Base-by-base conservation (phyloP, 805 yeast species). In the Kodamaea restingae region DNA sequence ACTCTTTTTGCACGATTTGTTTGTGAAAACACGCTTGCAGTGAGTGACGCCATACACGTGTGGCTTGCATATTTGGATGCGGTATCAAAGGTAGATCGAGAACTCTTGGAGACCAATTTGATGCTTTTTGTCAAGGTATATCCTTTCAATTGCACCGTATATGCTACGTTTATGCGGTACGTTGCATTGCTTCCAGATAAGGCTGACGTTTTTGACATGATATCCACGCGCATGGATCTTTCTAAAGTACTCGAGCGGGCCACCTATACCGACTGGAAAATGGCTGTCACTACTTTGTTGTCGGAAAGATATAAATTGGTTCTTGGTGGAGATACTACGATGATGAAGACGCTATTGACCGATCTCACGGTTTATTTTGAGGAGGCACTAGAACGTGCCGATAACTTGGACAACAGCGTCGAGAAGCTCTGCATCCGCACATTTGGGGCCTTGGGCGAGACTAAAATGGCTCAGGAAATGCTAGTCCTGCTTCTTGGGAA, bases 401-500 rank as follows among this genome's bases (percentile, higher is more conserved):
- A 32, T 12, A 30, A 37, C 15, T 3, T 17, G 5, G 32, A 38
- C 22, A 35, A 38, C 18, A 12, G 18, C 15, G 27, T 75, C 2
- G 80, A 73, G 43, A 67, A 69, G 43, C 42, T 66, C 7, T 50
- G 67, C 5, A 59, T 73, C 2, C 51, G 61, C 1, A 50, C 68
- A 1, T 57, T 56, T 36, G 68, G 64, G 21, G 43, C 47, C 2
- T 28, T 59, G 4, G 65, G 53, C 1, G 58, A 60, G 17, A 11
- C 51, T 0, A 64, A 55, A 1, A 39, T 40, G 12, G 71, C 71
- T 0, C 41, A 60, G 17, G 36, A 39, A 3, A 29, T 53, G 4
- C 45, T 65, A 36, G 39, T 50, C 3, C 31, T 31, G 15, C 37
- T 71, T 21, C 40, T 69, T 1, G 44, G 46, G 3, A 47, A 42